A percentile compares a stretch with the other conserved stretches of the same genome.
phyloP scores from a whole-genome alignment of 495 filamentous ascomycete genomes.

The Amniculicola lignicola region DNA sequence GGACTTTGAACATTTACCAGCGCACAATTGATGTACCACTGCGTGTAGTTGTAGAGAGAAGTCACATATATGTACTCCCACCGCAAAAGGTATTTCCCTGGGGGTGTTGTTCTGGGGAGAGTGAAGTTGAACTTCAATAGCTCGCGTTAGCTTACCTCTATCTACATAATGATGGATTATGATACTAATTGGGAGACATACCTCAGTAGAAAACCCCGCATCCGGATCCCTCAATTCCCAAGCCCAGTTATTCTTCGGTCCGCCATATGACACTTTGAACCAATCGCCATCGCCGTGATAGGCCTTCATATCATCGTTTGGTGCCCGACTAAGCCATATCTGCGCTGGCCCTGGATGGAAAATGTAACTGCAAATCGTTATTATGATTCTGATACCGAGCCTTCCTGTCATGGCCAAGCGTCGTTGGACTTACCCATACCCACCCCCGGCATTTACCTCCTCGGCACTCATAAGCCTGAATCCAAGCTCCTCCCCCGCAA shows the following conservation, averaged over 20 bases:
- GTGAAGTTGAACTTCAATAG: background rate
- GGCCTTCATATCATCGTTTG: conserved; percentile 9
- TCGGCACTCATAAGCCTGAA: background rate
- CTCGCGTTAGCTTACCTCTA: background rate
- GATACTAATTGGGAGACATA: background rate
- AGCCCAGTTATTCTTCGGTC: background rate
- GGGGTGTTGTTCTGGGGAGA: conserved; percentile 4
- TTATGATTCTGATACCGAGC: too few species aligned
- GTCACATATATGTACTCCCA: background rate
- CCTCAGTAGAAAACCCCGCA: background rate
- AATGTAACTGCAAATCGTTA: too few species aligned
- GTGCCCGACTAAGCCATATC: conserved; percentile 6
- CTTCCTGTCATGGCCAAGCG: too few species aligned
- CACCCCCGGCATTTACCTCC: background rate
- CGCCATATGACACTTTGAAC: conserved; percentile 12
- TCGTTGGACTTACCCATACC: background rate
- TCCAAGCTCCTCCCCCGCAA: conserved; percentile 3
- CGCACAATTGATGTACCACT: conserved; percentile 7
- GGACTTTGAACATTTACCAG: background rate
- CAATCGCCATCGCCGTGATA: conserved; percentile 22
- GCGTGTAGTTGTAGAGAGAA: background rate
- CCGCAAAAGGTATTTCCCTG: conserved; percentile 11
- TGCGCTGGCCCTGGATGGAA: conserved; percentile 14
- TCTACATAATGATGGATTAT: background rate
- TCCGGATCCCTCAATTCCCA: too few species aligned